These are phyloP conservation scores for Kwoniella mangroviensis DNA, from an alignment of 768 basidiomycete species.

Conservation along the genomic window DNA sequence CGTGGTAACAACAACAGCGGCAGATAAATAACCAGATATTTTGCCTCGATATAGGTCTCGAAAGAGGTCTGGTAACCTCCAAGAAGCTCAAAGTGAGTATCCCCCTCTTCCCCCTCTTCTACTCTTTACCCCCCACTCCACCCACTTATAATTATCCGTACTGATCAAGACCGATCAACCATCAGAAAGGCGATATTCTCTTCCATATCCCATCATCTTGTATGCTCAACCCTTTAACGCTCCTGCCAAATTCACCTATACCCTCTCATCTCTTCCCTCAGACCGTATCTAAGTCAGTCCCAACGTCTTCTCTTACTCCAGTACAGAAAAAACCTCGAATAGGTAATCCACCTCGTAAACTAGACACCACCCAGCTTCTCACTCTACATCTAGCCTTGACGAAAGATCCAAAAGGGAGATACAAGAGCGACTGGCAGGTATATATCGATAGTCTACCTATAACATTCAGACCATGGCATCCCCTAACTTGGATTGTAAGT, in stretches of 20 bases:
- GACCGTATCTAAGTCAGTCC: background rate
- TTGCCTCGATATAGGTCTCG: slow-evolving; percentile 62
- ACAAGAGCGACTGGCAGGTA: slow-evolving; percentile 60
- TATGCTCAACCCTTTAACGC: slow-evolving; percentile 74
- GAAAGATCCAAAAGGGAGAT: slow-evolving; percentile 60
- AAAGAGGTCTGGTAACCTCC: slow-evolving; percentile 71
- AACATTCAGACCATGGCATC: slow-evolving; percentile 73
- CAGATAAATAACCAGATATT: background rate
- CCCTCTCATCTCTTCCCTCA: slow-evolving; percentile 39
- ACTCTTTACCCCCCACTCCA: no score
- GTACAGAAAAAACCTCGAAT: slow-evolving; percentile 17
- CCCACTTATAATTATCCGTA: background rate
- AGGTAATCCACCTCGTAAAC: slow-evolving; percentile 17
- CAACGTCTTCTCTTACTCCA: slow-evolving; percentile 9
- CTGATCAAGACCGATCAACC: slow-evolving; percentile 56
- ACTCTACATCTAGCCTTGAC: slow-evolving; percentile 78
- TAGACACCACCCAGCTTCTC: slow-evolving; percentile 70
- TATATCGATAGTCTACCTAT: slow-evolving; percentile 79
- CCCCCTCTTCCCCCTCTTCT: no score
- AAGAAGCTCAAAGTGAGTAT: slow-evolving; percentile 60
- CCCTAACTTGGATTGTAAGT: slow-evolving; percentile 69
- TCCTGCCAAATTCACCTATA: slow-evolving; percentile 66
- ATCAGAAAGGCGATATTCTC: slow-evolving; percentile 61
- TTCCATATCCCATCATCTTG: slow-evolving; percentile 73
- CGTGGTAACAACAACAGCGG: background rate